phyloP scores from a whole-genome alignment of 2,329 filamentous ascomycete species.

The Aspergillus brasiliensis region DNA sequence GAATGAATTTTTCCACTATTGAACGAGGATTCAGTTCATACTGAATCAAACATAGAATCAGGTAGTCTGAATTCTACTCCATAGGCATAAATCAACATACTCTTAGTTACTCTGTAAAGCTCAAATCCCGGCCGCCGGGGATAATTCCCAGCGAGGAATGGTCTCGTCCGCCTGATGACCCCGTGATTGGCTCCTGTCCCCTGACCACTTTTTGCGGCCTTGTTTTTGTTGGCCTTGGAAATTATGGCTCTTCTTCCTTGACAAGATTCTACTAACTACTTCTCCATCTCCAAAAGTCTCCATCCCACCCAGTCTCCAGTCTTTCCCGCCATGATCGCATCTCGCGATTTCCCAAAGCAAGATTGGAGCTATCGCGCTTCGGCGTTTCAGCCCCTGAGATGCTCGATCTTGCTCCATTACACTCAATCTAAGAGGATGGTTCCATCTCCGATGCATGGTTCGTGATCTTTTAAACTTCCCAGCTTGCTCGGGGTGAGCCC shows the following conservation, averaged over 20 bases:
- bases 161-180: background rate
- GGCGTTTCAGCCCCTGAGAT: conserved; percentile 16
- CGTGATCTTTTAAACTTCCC: background rate
- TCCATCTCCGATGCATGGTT: background rate
- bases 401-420: conserved; percentile 6
- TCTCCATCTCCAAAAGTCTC: too few relatives aligned
- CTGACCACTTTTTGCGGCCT: background rate
- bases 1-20: too few relatives aligned
- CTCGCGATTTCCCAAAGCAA: background rate
- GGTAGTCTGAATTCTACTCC: too few relatives aligned
- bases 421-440: background rate
- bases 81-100: too few relatives aligned
- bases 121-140: background rate
- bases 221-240: background rate
- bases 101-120: too few relatives aligned
- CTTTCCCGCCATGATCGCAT: background rate
- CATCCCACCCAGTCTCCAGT: background rate
- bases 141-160: background rate
- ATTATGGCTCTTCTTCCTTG: too few relatives aligned
- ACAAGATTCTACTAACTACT: too few relatives aligned
- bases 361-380: conserved; percentile 7
- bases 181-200: background rate
- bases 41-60: too few relatives aligned
- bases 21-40: too few relatives aligned
- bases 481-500: too few relatives aligned